Base-by-base conservation (phyloP, 139 green algal species). In the Micractinium conductrix region DNA sequence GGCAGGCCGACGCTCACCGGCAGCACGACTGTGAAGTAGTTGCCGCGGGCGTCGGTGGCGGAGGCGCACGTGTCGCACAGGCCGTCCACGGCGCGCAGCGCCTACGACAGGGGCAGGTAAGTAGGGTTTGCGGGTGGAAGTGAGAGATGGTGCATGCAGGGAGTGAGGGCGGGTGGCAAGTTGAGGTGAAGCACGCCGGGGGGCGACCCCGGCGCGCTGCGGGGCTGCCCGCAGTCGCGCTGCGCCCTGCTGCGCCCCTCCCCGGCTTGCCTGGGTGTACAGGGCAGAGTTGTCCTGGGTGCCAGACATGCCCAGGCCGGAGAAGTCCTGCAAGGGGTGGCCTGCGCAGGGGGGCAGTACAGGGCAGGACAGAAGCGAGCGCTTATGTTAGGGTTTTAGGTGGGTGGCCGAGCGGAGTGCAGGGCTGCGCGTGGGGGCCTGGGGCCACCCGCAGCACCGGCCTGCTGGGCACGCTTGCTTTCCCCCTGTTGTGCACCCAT, bases 71-170 rank as follows among this genome's bases (percentile, higher is more conserved):
- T 80, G 70, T 72, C 43, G 76, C 84, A 88, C 44, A 73, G 45
- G 58, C 84, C 84, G 44, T 88, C 84, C 79, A 88, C 65, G 2
- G 76, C 84, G 2, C 76, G 82, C 42, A 88, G 67, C 2, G 84
- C 84, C 84, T 78, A 43, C 70, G 38, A 40, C 53, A 22, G 26
- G 53, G 53, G 53, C 48, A 58, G n/a, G n/a, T n/a, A n/a, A n/a
- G n/a, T n/a, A 62, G 53, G 53, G 53, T 62, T 62, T 19, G 26
- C 2, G 53, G 53, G 19, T 19, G 53, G 53, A 21, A 62, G 53
- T 24, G 53, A 62, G 8, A 22, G 19, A 22, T 30, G 53, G 8
- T 62, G 53, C 16, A 21, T 21, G 53, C 53, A 62, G 53, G 53
- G 2, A 4, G 7, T 62, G 2, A 10, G 48, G 10, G 12, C 48